A percentile compares a stretch with the other conserved stretches of the same genome.
Evolutionary conservation across 768 basidiomycete genomes (phyloP).

Genomic region (Boletus subcaerulescens): DNA sequence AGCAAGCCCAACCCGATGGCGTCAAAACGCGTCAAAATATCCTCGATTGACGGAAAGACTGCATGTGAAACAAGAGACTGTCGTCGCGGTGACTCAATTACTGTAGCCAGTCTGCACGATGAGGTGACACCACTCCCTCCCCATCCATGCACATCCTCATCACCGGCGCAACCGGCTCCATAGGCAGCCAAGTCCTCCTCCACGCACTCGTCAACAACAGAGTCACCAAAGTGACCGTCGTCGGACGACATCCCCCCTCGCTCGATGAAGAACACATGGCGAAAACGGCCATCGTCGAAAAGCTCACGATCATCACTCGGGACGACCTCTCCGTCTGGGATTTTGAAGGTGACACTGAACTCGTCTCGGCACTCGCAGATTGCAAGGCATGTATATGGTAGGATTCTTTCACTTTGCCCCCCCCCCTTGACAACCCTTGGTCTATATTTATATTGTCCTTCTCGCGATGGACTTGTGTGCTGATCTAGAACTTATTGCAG

Average conservation of each 20-base stretch:
- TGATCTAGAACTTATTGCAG: slow-evolving; percentile 9
- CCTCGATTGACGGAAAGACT: too few relatives aligned
- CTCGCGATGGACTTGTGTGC: background rate
- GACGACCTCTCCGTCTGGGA: slow-evolving; percentile 27
- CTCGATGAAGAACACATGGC: slow-evolving; percentile 19
- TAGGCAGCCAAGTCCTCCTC: slow-evolving; percentile 20
- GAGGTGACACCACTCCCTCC: too few relatives aligned
- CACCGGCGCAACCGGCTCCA: slow-evolving; percentile 26
- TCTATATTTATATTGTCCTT: background rate
- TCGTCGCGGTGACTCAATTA: background rate
- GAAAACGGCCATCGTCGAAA: slow-evolving; percentile 16
- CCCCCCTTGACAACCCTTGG: too few relatives aligned
- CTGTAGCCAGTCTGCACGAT: background rate
- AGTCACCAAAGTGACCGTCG: slow-evolving; percentile 24
- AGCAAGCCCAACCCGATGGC: background rate
- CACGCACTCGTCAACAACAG: slow-evolving; percentile 19
- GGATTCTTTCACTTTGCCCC: background rate
- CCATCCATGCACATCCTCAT: slow-evolving; percentile 24
- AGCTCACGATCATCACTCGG: slow-evolving; percentile 22
- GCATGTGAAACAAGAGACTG: too few relatives aligned
- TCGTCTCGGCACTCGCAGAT: slow-evolving; percentile 20
- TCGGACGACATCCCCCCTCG: slow-evolving; percentile 22
- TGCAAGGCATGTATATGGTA: slow-evolving; percentile 28
- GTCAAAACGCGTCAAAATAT: too few relatives aligned
- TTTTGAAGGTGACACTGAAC: slow-evolving; percentile 22